Conservation (phyloP, 163 green algal species). For the Trebouxiophyceae sp. region DNA sequence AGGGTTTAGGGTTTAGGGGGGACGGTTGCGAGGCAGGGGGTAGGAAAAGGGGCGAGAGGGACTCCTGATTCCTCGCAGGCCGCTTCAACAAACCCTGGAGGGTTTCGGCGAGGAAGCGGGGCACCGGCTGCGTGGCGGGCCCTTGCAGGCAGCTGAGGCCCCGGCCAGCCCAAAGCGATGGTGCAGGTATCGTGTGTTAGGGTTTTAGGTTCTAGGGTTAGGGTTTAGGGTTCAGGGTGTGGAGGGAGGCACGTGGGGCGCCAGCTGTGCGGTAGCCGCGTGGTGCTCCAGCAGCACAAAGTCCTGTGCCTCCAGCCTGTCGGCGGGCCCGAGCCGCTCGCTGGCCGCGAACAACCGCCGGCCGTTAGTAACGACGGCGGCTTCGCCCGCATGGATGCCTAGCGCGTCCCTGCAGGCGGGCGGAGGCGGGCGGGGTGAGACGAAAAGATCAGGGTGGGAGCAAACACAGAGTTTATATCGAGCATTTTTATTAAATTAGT, state of each 20-base stretch:
- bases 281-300: constrained; percentile 57
- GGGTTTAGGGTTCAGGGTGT: not conserved
- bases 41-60: no score
- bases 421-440: no score
- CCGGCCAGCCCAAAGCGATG: not conserved
- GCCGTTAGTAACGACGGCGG: constrained; percentile 69
- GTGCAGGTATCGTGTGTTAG: not conserved
- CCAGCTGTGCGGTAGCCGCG: constrained; percentile 13
- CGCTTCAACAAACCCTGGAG: no score
- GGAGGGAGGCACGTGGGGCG: constrained; percentile 5
- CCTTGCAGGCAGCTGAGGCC: not conserved
- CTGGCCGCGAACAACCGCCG: constrained; percentile 22
- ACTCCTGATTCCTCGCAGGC: no score
- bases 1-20: no score
- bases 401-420: not conserved
- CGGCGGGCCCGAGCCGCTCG: not conserved
- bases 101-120: no score
- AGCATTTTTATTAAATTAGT: no score
- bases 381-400: constrained; percentile 12
- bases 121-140: not conserved
- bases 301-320: constrained; percentile 33
- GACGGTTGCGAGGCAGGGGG: no score
- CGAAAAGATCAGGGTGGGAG: no score
- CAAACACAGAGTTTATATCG: no score
- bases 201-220: no score